Evolutionary conservation across 306 rosid species (phyloP).

Genomic region (Dryas alaskensis): DNA sequence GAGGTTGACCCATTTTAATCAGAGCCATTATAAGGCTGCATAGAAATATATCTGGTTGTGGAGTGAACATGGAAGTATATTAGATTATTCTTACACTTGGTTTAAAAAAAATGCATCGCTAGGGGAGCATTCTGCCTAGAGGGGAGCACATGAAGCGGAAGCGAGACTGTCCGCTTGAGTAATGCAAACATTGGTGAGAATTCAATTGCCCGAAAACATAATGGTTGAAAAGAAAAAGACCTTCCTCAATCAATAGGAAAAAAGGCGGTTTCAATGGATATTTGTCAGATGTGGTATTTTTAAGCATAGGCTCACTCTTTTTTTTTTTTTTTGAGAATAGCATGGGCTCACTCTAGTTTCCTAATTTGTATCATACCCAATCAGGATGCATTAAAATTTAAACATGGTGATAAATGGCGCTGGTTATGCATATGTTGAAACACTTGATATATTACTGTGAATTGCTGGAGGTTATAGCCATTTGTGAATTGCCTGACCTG

Average conservation of each 20-base stretch:
- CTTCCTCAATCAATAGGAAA: neutral
- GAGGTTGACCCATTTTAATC: neutral
- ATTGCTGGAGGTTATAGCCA: neutral
- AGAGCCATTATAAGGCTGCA: neutral
- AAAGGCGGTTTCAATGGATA: neutral
- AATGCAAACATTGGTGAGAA: slow-evolving; percentile 15
- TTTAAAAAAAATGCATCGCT: neutral
- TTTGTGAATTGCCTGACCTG: neutral
- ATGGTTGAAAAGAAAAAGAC: neutral
- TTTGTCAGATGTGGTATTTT: neutral
- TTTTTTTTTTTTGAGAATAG: neutral
- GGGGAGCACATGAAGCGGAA: neutral
- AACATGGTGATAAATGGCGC: neutral
- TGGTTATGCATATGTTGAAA: neutral
- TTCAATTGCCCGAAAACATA: neutral
- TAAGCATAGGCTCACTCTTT: neutral
- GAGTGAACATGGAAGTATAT: neutral
- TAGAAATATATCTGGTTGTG: neutral
- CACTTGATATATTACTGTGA: neutral
- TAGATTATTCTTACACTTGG: slow-evolving; percentile 1
- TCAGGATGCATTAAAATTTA: neutral
- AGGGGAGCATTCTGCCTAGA: neutral
- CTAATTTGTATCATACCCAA: neutral
- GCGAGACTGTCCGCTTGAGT: neutral
- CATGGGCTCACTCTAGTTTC: neutral